These are phyloP conservation scores for Coniochaeta sp. DNA, from an alignment of 2,329 filamentous ascomycete genomes.

Conservation along the genomic window DNA sequence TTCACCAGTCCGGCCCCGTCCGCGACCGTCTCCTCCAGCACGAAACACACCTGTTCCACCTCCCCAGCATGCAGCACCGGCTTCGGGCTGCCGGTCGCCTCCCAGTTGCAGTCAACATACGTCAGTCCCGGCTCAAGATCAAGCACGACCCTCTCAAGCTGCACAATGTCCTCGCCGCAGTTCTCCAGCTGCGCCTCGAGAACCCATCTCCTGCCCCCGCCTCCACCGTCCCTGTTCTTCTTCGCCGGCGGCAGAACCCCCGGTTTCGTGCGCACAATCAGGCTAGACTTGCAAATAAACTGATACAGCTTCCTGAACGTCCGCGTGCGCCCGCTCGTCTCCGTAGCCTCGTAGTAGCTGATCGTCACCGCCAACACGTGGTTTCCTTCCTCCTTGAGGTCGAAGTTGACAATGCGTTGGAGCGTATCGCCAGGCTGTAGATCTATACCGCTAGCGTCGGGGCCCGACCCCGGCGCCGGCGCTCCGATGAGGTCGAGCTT, in stretches of 20 bases:
- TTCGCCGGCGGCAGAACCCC: slow-evolving; percentile 46
- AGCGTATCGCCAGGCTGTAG: slow-evolving; percentile 59
- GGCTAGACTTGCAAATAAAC: slow-evolving; percentile 83
- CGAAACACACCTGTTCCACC: slow-evolving; percentile 59
- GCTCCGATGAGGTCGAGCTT: slow-evolving; percentile 52
- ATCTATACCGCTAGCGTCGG: slow-evolving; percentile 28
- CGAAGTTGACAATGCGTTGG: slow-evolving; percentile 77
- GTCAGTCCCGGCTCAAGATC: slow-evolving; percentile 43
- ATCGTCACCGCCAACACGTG: slow-evolving; percentile 92
- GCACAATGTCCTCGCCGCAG: slow-evolving; percentile 74
- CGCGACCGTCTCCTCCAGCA: slow-evolving; percentile 40
- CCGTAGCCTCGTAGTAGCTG: slow-evolving; percentile 83
- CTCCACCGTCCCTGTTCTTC: neutral
- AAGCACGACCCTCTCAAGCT: slow-evolving; percentile 60
- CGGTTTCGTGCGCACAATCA: slow-evolving; percentile 87
- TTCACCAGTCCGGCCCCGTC: slow-evolving; percentile 27
- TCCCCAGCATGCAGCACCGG: slow-evolving; percentile 56
- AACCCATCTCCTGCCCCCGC: slow-evolving; percentile 48
- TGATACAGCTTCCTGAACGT: slow-evolving; percentile 96
- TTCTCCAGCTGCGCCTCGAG: slow-evolving; percentile 96
- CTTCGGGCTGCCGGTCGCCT: slow-evolving; percentile 29
- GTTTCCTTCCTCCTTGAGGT: slow-evolving; percentile 88
- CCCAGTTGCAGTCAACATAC: slow-evolving; percentile 53
- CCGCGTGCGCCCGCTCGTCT: slow-evolving; percentile 62
- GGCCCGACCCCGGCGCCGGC: slow-evolving; percentile 6